Percentiles rank a stretch among this genome's conserved stretches.
These are phyloP conservation scores for Bipolaris victoriae DNA, from an alignment of 2,329 filamentous ascomycete genomes.

Conservation along the genomic window DNA sequence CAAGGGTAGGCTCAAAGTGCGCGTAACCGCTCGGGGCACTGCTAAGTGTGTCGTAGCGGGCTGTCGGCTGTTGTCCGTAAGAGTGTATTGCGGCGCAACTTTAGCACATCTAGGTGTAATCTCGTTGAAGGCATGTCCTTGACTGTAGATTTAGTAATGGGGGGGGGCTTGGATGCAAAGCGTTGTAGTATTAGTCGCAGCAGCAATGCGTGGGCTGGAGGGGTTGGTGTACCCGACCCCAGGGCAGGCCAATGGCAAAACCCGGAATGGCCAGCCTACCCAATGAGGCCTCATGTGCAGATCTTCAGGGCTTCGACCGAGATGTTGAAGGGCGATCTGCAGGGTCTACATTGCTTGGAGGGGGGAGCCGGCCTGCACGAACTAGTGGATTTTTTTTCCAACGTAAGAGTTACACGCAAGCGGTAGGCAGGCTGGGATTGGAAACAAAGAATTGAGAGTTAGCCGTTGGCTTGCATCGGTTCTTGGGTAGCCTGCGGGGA, in stretches of 20 bases:
- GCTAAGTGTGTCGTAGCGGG: too few relatives aligned
- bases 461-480: slow-evolving; percentile 2
- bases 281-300: slow-evolving; percentile 6
- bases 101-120: too few relatives aligned
- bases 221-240: background rate
- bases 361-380: background rate
- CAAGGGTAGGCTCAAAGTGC: background rate
- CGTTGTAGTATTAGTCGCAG: background rate
- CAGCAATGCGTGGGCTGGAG: background rate
- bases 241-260: slow-evolving; percentile 5
- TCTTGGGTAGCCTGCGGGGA: background rate
- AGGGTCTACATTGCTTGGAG: slow-evolving; percentile 15
- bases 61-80: too few relatives aligned
- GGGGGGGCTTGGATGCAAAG: background rate
- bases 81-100: too few relatives aligned
- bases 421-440: background rate
- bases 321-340: slow-evolving; percentile 4
- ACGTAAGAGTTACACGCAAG: background rate
- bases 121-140: too few relatives aligned
- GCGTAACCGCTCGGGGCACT: too few relatives aligned
- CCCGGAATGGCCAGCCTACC: slow-evolving; percentile 2
- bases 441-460: background rate
- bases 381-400: background rate
- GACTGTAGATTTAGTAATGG: too few relatives aligned
- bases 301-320: slow-evolving; percentile 5